Evolutionary conservation across 371 early-diverging fungal genomes (phyloP).

Genomic region (Coemansia sp.): DNA sequence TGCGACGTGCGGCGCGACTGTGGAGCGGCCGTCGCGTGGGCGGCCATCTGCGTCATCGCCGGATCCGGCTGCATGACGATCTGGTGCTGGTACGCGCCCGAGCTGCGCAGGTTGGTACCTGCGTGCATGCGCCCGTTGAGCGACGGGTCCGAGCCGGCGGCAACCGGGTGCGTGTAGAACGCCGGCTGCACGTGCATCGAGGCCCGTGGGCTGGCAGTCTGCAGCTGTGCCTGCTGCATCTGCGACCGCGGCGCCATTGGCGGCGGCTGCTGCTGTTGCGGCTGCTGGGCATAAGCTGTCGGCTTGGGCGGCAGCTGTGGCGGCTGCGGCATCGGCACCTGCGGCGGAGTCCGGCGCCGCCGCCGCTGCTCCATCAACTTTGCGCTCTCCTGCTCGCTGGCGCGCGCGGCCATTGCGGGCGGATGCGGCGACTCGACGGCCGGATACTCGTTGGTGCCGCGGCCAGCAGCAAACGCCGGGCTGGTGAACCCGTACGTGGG

Average conservation of each 20-base stretch:
- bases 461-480: slow-evolving; percentile 10
- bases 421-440: slow-evolving; percentile 3
- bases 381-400: slow-evolving; percentile 2
- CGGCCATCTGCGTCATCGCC: slow-evolving; percentile 6
- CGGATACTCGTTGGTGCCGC: slow-evolving; percentile 9
- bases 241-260: slow-evolving; percentile 17
- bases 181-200: slow-evolving; percentile 13
- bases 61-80: slow-evolving; percentile 52
- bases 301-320: slow-evolving; percentile 14
- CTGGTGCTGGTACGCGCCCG: slow-evolving; percentile 36
- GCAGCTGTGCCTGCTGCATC: slow-evolving; percentile 17
- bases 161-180: slow-evolving; percentile 28
- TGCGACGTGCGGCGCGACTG: slow-evolving; percentile 7
- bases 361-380: slow-evolving; percentile 8
- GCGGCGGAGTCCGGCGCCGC: slow-evolving; percentile 14
- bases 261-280: slow-evolving; percentile 1
- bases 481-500: slow-evolving; percentile 61
- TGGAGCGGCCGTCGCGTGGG: not conserved
- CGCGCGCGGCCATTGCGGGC: not conserved
- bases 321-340: slow-evolving; percentile 9
- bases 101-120: slow-evolving; percentile 33
- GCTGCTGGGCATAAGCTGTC: slow-evolving; percentile 9
- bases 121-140: slow-evolving; percentile 47
- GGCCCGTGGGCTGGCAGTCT: slow-evolving; percentile 21
- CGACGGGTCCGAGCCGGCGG: slow-evolving; percentile 58